These are phyloP conservation scores for Trichomonas vaginalis DNA, from an alignment of 208 protist genomes.

Conservation along the genomic window DNA sequence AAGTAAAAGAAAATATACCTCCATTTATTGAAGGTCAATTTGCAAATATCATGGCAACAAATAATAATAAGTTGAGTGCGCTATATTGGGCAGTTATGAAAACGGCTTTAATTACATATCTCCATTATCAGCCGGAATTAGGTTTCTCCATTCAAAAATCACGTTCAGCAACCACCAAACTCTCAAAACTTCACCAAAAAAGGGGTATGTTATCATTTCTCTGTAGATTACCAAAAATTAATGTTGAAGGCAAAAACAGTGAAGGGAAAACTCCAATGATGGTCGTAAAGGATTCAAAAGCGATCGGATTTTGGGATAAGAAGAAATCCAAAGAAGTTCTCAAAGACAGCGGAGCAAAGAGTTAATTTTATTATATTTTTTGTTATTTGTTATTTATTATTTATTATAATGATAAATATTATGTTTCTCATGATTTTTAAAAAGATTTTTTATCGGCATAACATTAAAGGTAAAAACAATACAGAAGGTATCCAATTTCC, in stretches of 20 bases:
- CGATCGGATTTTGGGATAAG: background rate
- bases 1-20: background rate
- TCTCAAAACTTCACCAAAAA: background rate
- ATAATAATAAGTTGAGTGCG: background rate
- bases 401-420: no score
- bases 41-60: background rate
- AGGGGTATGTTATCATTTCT: background rate
- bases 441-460: no score
- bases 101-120: background rate
- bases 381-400: background rate
- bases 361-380: background rate
- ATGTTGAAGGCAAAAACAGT: background rate
- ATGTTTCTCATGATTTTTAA: no score
- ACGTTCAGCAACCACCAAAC: background rate
- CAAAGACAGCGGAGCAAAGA: background rate
- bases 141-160: background rate
- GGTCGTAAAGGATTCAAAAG: background rate
- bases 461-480: no score
- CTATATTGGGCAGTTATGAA: background rate
- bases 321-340: background rate
- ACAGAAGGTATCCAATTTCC: no score
- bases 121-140: no score
- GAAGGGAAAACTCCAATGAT: background rate
- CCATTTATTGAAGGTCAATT: background rate
- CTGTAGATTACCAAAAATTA: background rate